These are phyloP conservation scores for Neonectria hederae DNA, from an alignment of 2,329 filamentous ascomycete genomes.

Conservation along the genomic window DNA sequence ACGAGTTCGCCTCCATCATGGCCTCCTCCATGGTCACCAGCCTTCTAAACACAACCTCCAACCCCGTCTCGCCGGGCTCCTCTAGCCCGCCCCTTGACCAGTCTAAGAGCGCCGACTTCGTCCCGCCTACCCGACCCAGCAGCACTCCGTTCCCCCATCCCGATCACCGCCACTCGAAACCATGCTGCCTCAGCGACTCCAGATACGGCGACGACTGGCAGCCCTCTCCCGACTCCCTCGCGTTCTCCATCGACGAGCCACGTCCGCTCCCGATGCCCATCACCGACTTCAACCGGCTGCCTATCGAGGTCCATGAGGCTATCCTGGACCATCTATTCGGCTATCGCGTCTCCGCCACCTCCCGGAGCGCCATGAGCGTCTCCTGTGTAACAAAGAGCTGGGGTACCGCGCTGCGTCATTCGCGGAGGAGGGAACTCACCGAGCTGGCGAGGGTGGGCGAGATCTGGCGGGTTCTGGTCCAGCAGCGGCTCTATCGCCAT, in stretches of 20 bases:
- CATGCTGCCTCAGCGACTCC: slow-evolving; percentile 41
- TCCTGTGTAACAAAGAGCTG: slow-evolving; percentile 66
- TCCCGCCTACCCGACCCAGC: slow-evolving; percentile 59
- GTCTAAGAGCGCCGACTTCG: slow-evolving; percentile 51
- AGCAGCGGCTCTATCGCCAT: slow-evolving; percentile 77
- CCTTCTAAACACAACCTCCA: slow-evolving; percentile 57
- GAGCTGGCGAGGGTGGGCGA: slow-evolving; percentile 70
- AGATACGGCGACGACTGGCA: slow-evolving; percentile 36
- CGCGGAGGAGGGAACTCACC: slow-evolving; percentile 72
- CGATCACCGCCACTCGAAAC: slow-evolving; percentile 53
- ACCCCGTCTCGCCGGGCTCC: slow-evolving; percentile 64
- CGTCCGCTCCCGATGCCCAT: slow-evolving; percentile 31
- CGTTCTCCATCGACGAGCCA: slow-evolving; percentile 31
- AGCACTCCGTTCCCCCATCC: slow-evolving; percentile 69
- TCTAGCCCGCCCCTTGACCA: slow-evolving; percentile 62
- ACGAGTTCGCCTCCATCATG: slow-evolving; percentile 51
- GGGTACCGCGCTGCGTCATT: slow-evolving; percentile 73
- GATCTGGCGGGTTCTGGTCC: slow-evolving; percentile 74
- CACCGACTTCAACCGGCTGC: slow-evolving; percentile 61
- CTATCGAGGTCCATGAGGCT: slow-evolving; percentile 76
- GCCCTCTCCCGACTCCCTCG: slow-evolving; percentile 25
- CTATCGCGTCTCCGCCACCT: slow-evolving; percentile 69
- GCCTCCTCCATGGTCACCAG: slow-evolving; percentile 49
- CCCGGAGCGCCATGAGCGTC: slow-evolving; percentile 64
- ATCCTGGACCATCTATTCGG: slow-evolving; percentile 78